A percentile compares a stretch with the other conserved stretches of the same genome.
Evolutionary conservation across 768 basidiomycete species (phyloP).

Genomic region (Crucibulum laeve): DNA sequence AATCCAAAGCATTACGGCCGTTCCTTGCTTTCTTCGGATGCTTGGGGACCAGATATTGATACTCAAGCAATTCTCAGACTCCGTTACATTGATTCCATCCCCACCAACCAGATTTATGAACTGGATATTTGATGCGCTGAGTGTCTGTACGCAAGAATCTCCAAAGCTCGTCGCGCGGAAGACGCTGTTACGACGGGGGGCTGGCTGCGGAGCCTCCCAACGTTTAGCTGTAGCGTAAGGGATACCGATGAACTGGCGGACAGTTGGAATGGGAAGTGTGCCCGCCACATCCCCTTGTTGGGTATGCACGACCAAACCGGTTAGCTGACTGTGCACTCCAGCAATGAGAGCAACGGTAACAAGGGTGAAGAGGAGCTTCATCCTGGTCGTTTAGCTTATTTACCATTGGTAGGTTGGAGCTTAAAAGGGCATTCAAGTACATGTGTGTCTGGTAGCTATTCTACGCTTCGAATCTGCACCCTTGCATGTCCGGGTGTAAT

Average conservation of each 20-base stretch:
- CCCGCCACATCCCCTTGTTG: constrained; percentile 26
- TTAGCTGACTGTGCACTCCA: not conserved
- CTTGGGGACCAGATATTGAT: constrained; percentile 36
- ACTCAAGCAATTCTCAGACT: constrained; percentile 30
- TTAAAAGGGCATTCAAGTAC: not conserved
- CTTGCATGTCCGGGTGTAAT: too few relatives aligned
- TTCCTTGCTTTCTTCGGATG: constrained; percentile 22
- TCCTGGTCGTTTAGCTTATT: not conserved
- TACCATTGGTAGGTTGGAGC: not conserved
- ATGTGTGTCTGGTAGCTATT: not conserved
- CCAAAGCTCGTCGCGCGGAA: constrained; percentile 23
- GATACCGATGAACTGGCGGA: constrained; percentile 29
- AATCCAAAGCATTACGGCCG: constrained; percentile 31
- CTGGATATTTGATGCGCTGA: constrained; percentile 13
- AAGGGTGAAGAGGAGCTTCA: not conserved
- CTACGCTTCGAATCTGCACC: too few relatives aligned
- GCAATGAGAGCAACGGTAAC: not conserved
- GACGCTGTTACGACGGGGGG: constrained; percentile 12
- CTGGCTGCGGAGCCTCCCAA: constrained; percentile 23
- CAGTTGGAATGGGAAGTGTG: constrained; percentile 15
- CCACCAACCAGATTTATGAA: constrained; percentile 20
- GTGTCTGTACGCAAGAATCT: constrained; percentile 22
- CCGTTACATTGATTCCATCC: constrained; percentile 18
- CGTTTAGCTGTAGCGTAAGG: constrained; percentile 28
- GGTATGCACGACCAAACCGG: constrained; percentile 21